These are phyloP conservation scores for Lentinula sp. DNA, from an alignment of 768 basidiomycete genomes.

Conservation along the genomic window DNA sequence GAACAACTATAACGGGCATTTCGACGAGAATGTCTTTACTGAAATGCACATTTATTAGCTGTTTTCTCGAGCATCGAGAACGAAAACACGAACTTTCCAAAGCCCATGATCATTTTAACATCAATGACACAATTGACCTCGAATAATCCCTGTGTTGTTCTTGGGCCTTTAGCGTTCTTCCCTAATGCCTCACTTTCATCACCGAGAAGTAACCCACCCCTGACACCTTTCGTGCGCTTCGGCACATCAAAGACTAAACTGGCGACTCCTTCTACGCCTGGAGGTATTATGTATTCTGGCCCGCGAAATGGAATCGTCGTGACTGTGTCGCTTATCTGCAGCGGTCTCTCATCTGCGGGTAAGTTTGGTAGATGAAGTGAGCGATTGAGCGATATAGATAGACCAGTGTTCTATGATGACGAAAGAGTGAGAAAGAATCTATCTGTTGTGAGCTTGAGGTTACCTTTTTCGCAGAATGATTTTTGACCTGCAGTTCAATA, in stretches of 20 bases:
- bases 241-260: slow-evolving; percentile 81
- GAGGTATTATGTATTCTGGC: slow-evolving; percentile 66
- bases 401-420: slow-evolving; percentile 51
- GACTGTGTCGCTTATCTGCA: slow-evolving; percentile 64
- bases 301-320: slow-evolving; percentile 68
- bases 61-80: slow-evolving; percentile 2
- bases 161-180: slow-evolving; percentile 13
- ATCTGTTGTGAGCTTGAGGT: neutral
- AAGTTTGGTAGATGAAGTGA: slow-evolving; percentile 49
- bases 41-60: slow-evolving; percentile 7
- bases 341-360: slow-evolving; percentile 32
- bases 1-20: slow-evolving; percentile 58
- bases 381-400: slow-evolving; percentile 56
- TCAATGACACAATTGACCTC: slow-evolving; percentile 60
- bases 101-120: slow-evolving; percentile 62
- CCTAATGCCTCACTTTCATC: slow-evolving; percentile 29
- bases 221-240: slow-evolving; percentile 52
- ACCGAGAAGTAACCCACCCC: slow-evolving; percentile 56
- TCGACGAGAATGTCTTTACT: slow-evolving; percentile 70
- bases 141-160: slow-evolving; percentile 51
- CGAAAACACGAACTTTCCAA: slow-evolving; percentile 49
- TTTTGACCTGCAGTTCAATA: slow-evolving; percentile 75
- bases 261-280: slow-evolving; percentile 74
- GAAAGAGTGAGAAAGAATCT: slow-evolving; percentile 4
- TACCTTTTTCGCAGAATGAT: slow-evolving; percentile 78